Evolutionary conservation across 345 rosid genomes (phyloP), one percentile per base, ranked within the genome.

Genomic region (Gossypium ekmanianum): DNA sequence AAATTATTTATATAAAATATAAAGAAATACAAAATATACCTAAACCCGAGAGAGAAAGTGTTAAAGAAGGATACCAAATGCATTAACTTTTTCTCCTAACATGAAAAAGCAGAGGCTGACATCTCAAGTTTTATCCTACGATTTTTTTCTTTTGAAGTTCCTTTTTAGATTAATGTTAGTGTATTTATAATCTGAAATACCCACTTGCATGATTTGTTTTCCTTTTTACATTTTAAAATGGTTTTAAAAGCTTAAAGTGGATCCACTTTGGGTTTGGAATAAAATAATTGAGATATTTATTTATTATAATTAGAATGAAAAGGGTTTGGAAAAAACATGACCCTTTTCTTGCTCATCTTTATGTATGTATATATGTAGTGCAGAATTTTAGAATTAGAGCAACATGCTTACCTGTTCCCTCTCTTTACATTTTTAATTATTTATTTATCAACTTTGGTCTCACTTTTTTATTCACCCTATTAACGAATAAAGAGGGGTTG

Each of bases 31-130:
- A 11, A 58, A 34, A 10, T 65, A 44, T 44, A 72, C 74, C 85
- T 52, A 61, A 55, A 61, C 70, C 77, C 68, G 68, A 47, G 74
- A 76, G 73, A 59, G 48, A 77, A 71, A 71, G 76, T 65, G 79
- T 59, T 77, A n/a, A n/a, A 5, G 54, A 77, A 64, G 74, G 73
- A 64, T 47, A 44, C 77, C 71, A 41, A 20, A 58, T 29, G 57
- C 71, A 57, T 50, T 22, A 70, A 55, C 68, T 56, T 72, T 72
- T 72, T 72, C 64, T 17, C 50, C 72, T 3, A 61, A 66, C 73
- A 48, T 48, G 57, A 68, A 61, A 68, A 80, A 61, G 79, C 10
- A 61, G 66, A 68, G 55, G 79, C 61, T 70, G 80, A 70, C 79
- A 61, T 12, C 57, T 78, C 66, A 67, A 55, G 69, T 17, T 48